phyloP scores from a whole-genome alignment of 306 rosid species.

The Vigna angularis region DNA sequence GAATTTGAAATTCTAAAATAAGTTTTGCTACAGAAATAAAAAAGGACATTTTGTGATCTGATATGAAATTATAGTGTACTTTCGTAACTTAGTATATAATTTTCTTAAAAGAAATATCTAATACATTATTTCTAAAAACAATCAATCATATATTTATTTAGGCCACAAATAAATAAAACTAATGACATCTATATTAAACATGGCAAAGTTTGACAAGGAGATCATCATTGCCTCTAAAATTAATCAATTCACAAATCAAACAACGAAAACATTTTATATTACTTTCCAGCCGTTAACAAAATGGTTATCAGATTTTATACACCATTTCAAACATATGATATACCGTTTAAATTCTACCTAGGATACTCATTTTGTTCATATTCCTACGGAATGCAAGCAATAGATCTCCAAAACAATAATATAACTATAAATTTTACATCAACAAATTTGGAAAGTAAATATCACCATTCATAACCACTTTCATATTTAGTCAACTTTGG shows the following conservation, averaged over 20 bases:
- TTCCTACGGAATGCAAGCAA: background rate
- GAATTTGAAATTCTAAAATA: no score
- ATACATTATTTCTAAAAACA: no score
- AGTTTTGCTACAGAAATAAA: no score
- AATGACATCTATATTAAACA: background rate
- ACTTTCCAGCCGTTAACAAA: background rate
- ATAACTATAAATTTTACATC: background rate
- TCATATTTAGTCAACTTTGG: background rate
- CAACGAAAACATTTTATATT: background rate
- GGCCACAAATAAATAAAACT: no score
- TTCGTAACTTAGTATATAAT: no score
- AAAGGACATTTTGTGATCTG: no score
- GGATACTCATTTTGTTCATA: conserved; percentile 12
- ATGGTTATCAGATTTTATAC: background rate
- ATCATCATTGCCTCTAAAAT: background rate
- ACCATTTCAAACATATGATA: conserved; percentile 17
- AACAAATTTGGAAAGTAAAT: conserved; percentile 11
- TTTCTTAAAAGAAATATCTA: no score
- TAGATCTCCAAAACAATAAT: conserved; percentile 22
- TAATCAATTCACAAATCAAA: conserved; percentile 15
- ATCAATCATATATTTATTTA: no score
- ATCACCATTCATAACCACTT: background rate
- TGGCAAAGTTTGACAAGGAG: background rate
- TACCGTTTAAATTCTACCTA: conserved; percentile 1
- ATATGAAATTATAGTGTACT: no score